Evolutionary conservation across 768 basidiomycete genomes (phyloP).

Genomic region (Hebeloma cylindrosporum): DNA sequence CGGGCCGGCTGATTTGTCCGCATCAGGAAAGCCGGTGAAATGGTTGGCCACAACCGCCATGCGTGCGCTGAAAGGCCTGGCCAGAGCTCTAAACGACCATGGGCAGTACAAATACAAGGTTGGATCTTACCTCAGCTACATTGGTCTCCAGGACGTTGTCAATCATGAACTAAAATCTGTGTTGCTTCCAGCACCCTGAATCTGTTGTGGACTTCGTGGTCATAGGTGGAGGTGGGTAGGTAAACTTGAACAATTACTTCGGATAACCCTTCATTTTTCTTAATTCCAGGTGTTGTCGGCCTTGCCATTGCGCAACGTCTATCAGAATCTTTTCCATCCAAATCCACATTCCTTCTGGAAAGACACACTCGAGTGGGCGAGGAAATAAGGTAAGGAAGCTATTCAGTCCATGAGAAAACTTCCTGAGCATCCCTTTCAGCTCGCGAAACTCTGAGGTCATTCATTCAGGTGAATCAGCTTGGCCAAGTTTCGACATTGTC

Average conservation of each 20-base stretch:
- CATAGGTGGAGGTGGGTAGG: conserved; percentile 78
- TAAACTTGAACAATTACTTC: neutral
- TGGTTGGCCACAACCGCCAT: conserved; percentile 26
- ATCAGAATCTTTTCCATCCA: conserved; percentile 57
- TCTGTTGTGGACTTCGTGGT: conserved; percentile 79
- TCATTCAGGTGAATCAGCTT: conserved; percentile 63
- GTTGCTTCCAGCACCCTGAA: conserved; percentile 54
- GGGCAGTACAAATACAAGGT: conserved; percentile 66
- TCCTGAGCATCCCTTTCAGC: conserved; percentile 36
- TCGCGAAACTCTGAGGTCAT: conserved; percentile 96
- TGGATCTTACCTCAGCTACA: conserved; percentile 5
- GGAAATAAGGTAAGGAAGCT: conserved; percentile 68
- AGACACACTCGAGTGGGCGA: conserved; percentile 73
- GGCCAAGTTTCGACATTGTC: neutral
- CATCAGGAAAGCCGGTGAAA: too few relatives aligned
- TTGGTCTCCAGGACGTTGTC: neutral
- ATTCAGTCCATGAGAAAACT: neutral
- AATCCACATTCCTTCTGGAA: conserved; percentile 81
- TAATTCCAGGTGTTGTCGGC: conserved; percentile 72
- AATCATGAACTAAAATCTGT: neutral
- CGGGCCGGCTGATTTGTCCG: too few relatives aligned
- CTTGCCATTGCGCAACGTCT: conserved; percentile 82
- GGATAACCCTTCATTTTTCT: neutral
- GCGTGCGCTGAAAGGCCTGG: conserved; percentile 48
- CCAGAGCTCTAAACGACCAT: conserved; percentile 59